Evolutionary conservation across 257 asterid species (phyloP).

Genomic region (Cynanchum wilfordii): DNA sequence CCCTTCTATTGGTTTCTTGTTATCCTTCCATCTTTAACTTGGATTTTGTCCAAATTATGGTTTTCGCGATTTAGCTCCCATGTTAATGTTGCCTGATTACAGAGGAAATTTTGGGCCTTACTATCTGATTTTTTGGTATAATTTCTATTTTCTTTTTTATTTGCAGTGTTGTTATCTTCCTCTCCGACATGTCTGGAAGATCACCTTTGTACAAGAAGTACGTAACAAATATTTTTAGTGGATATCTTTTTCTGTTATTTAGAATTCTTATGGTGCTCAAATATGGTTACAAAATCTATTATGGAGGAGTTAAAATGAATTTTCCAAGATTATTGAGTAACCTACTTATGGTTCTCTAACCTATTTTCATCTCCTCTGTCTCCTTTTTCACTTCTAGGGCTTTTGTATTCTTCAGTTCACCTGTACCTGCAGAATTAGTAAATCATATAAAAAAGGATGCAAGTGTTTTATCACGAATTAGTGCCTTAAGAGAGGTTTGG

Average conservation of each 20-base stretch:
- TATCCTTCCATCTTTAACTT: not conserved
- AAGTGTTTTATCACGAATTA: slow-evolving; percentile 87
- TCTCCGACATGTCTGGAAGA: slow-evolving; percentile 93
- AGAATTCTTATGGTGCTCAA: not conserved
- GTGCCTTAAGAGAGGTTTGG: slow-evolving; percentile 93
- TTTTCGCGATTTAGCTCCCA: not conserved
- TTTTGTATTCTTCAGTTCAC: slow-evolving; percentile 93
- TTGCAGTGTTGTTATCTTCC: slow-evolving; percentile 81
- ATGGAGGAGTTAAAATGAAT: not conserved
- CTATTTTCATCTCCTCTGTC: slow-evolving; percentile 3
- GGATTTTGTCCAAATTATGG: too few species aligned
- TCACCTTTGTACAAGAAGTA: slow-evolving; percentile 93
- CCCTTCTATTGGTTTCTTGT: slow-evolving; percentile 2
- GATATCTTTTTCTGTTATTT: slow-evolving; percentile 9
- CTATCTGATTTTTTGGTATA: not conserved
- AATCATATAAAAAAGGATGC: slow-evolving; percentile 71
- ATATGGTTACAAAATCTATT: not conserved
- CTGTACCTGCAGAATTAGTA: slow-evolving; percentile 79
- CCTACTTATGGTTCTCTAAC: slow-evolving; percentile 6
- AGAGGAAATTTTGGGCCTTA: not conserved
- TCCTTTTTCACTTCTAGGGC: slow-evolving; percentile 52
- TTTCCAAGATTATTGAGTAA: not conserved
- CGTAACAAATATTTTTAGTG: slow-evolving; percentile 22
- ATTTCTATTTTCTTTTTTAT: slow-evolving; percentile 17
- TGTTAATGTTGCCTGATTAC: not conserved